Evolutionary conservation across 495 filamentous ascomycete genomes (phyloP), one percentile per base, ranked within the genome.

Genomic region (Aspergillus cristatus): DNA sequence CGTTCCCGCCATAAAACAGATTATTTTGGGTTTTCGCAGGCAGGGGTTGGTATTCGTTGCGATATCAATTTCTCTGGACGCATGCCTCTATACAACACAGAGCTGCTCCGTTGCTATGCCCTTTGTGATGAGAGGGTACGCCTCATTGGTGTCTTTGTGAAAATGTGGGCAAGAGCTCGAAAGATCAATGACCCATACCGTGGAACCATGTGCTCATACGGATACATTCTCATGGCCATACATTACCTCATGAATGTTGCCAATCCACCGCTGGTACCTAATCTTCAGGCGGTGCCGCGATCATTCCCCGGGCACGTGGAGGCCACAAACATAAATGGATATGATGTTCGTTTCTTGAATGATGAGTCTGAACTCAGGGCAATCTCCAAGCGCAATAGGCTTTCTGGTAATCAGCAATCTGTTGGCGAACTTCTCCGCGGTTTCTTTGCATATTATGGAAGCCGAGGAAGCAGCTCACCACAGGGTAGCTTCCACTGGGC

Each of bases 191-290:
- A 70, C 37, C 74, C 82, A n/a, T 91, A 86, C 51, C 74, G 75
- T 28, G 86, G 86, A 35, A 89, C 84, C 0, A 67, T 93, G 24
- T 84, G 80, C 48, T 85, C 81, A 37, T 93, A 93, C 53, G 86
- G 86, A 32, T 93, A 87, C 57, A 83, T 86, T n/a, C 65, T 93
- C 6, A 89, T 93, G 83, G 79, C 85, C n/a, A 62, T 93, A n/a
- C 86, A 93, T 53, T 91, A 87, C 46, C 77, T 93, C 20, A 68
- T 86, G 43, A 90, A 93, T 47, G 51, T 91, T 37, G 82, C 74
- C 11, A 58, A 72, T 24, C 86, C 86, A 3, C 82, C 84, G 26
- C 78, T 93, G n/a, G 70, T 79, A 30, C 82, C 79, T 0, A 93
- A 93, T 51, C 67, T 93, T 7, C 86, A 91, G 54, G 48, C 63